phyloP scores from a whole-genome alignment of 164 flowering plant species.

The Akebia trifoliata region DNA sequence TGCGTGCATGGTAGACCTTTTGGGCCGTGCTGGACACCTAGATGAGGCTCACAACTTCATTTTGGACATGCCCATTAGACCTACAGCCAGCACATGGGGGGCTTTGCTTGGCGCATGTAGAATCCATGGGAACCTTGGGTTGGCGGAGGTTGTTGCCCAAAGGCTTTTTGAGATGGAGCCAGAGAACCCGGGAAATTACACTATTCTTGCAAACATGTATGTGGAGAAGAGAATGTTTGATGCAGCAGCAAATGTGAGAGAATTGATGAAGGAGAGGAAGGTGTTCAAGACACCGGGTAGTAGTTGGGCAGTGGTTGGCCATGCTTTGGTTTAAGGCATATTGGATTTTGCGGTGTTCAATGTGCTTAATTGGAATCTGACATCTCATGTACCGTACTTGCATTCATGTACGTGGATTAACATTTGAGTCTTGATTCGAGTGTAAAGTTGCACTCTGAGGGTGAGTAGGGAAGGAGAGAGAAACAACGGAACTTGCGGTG shows the following conservation, averaged over 20 bases:
- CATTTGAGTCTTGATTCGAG: too few species aligned
- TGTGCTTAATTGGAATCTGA: too few species aligned
- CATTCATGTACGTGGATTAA: too few species aligned
- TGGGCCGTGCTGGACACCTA: constrained; percentile 17
- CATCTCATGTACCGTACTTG: too few species aligned
- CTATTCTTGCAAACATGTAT: constrained; percentile 19
- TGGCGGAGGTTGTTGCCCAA: constrained; percentile 17
- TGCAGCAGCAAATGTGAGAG: constrained; percentile 11
- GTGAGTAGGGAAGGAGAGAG: too few species aligned
- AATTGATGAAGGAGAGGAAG: constrained; percentile 11
- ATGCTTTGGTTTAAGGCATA: background rate
- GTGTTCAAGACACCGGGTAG: constrained; percentile 19
- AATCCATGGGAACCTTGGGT: constrained; percentile 19
- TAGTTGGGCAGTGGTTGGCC: constrained; percentile 9
- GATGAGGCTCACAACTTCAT: constrained; percentile 18
- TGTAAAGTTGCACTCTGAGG: too few species aligned
- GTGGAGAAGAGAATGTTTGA: constrained; percentile 20
- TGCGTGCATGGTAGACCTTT: constrained; percentile 21
- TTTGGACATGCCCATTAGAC: constrained; percentile 10
- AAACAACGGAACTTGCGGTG: too few species aligned
- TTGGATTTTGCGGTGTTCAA: too few species aligned
- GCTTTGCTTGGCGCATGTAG: constrained; percentile 22
- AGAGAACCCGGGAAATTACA: constrained; percentile 15
- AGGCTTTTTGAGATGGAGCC: constrained; percentile 19
- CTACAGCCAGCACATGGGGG: constrained; percentile 15